Conservation (phyloP, 805 yeast species). For the Metschnikowia kofuensis region DNA sequence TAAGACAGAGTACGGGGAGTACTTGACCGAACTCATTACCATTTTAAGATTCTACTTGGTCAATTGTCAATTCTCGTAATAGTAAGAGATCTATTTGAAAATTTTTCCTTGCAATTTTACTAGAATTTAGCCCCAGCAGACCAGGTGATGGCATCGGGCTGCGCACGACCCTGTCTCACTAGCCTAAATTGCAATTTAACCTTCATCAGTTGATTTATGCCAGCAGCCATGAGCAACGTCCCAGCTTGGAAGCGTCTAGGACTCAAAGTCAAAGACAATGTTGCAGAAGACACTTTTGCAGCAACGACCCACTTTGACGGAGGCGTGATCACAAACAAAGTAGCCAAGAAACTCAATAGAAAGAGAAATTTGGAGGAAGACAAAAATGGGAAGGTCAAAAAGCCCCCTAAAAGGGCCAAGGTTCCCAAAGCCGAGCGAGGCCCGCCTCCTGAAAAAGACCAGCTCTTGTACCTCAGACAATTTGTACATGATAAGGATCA, state of each 20-base stretch:
- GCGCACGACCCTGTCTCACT: slow-evolving; percentile 12
- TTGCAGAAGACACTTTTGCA: slow-evolving; percentile 45
- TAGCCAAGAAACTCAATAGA: slow-evolving; percentile 40
- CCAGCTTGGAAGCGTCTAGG: slow-evolving; percentile 89
- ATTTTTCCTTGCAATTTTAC: background rate
- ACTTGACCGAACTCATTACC: too few relatives aligned
- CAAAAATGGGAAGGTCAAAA: slow-evolving; percentile 30
- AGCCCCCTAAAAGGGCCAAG: slow-evolving; percentile 69
- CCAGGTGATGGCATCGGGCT: slow-evolving; percentile 9
- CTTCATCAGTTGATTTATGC: background rate
- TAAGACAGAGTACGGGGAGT: background rate
- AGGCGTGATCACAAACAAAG: slow-evolving; percentile 39
- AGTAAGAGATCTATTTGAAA: background rate
- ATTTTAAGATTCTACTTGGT: too few relatives aligned
- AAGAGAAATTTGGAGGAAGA: slow-evolving; percentile 25
- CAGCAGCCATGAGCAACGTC: slow-evolving; percentile 24
- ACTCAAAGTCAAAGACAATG: slow-evolving; percentile 51
- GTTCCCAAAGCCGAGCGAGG: slow-evolving; percentile 64
- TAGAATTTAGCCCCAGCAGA: too few relatives aligned
- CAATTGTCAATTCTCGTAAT: background rate
- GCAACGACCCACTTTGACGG: slow-evolving; percentile 45
- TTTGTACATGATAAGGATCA: slow-evolving; percentile 52
- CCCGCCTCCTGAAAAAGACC: slow-evolving; percentile 78
- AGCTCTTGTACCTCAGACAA: slow-evolving; percentile 59
- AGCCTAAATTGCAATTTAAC: background rate